These are phyloP conservation scores for Cyphellophora attinorum DNA, from an alignment of 2,329 filamentous ascomycete genomes.

Conservation along the genomic window DNA sequence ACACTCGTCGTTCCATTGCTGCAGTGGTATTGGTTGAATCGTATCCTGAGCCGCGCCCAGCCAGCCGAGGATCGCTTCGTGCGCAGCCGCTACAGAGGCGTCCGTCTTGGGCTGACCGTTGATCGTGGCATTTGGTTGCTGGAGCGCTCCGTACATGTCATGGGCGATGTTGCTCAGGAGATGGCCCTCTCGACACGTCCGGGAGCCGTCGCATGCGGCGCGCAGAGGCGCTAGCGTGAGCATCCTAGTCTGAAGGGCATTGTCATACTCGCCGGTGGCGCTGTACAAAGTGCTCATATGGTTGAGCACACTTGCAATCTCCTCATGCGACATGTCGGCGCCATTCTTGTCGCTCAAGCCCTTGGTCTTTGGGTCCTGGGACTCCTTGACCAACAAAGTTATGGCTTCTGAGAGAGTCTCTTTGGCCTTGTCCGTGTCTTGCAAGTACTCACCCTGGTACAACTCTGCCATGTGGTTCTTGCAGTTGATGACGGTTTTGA, in stretches of 20 bases:
- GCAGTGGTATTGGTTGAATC: slow-evolving; percentile 14
- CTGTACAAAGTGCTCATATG: slow-evolving; percentile 19
- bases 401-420: slow-evolving; percentile 71
- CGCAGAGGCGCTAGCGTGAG: slow-evolving; percentile 16
- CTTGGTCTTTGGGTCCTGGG: slow-evolving; percentile 55
- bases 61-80: slow-evolving; percentile 15
- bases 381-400: slow-evolving; percentile 67
- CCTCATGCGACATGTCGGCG: slow-evolving; percentile 28
- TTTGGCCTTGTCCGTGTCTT: slow-evolving; percentile 65
- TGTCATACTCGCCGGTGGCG: slow-evolving; percentile 16
- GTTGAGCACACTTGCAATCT: slow-evolving; percentile 24
- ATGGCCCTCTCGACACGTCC: slow-evolving; percentile 17
- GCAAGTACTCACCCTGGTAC: slow-evolving; percentile 67
- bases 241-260: slow-evolving; percentile 18
- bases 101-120: slow-evolving; percentile 18
- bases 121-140: slow-evolving; percentile 16
- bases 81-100: slow-evolving; percentile 10
- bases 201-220: slow-evolving; percentile 14
- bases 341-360: slow-evolving; percentile 39
- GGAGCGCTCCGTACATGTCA: slow-evolving; percentile 16
- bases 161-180: slow-evolving; percentile 18
- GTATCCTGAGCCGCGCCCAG: slow-evolving; percentile 14
- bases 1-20: slow-evolving; percentile 15
- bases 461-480: slow-evolving; percentile 75
- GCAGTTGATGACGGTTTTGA: slow-evolving; percentile 15